phyloP scores from a whole-genome alignment of 805 yeast genomes.

The Kuraishia capsulata region DNA sequence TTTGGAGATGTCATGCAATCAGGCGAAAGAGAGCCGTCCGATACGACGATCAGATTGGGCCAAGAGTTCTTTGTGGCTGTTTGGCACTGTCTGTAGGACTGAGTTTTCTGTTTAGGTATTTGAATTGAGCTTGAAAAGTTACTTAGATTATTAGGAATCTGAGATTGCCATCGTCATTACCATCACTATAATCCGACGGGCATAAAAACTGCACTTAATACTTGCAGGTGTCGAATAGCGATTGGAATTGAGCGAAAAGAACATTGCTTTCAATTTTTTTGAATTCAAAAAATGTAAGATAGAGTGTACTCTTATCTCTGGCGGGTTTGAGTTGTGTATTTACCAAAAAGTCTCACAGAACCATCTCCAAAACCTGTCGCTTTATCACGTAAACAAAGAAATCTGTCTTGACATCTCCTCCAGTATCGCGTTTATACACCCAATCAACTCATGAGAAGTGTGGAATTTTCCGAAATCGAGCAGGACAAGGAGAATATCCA shows the following conservation, averaged over 20 bases:
- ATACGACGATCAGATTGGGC: slow-evolving; percentile 85
- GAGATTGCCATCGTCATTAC: too few species aligned
- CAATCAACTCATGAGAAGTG: slow-evolving; percentile 2
- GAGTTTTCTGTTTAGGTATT: slow-evolving; percentile 44
- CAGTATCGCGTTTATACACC: too few species aligned
- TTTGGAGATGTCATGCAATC: slow-evolving; percentile 76
- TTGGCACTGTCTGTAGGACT: slow-evolving; percentile 61
- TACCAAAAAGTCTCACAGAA: too few species aligned
- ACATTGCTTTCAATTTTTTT: too few species aligned
- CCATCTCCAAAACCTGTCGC: too few species aligned
- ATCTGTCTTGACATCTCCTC: too few species aligned
- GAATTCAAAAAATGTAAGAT: too few species aligned
- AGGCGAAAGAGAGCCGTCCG: slow-evolving; percentile 75
- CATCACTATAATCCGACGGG: background rate
- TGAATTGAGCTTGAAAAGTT: slow-evolving; percentile 16
- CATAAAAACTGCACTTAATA: background rate
- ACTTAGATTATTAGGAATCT: background rate
- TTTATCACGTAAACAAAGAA: background rate
- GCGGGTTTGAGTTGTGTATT: too few species aligned
- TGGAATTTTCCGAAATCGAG: slow-evolving; percentile 32
- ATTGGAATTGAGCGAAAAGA: too few species aligned
- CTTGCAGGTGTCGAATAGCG: too few species aligned
- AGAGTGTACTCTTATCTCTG: too few species aligned
- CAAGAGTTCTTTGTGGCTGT: slow-evolving; percentile 69
- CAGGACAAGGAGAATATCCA: slow-evolving; percentile 69